Conservation (phyloP, 495 filamentous ascomycete species). For the Penicillium macrosclerotiorum region DNA sequence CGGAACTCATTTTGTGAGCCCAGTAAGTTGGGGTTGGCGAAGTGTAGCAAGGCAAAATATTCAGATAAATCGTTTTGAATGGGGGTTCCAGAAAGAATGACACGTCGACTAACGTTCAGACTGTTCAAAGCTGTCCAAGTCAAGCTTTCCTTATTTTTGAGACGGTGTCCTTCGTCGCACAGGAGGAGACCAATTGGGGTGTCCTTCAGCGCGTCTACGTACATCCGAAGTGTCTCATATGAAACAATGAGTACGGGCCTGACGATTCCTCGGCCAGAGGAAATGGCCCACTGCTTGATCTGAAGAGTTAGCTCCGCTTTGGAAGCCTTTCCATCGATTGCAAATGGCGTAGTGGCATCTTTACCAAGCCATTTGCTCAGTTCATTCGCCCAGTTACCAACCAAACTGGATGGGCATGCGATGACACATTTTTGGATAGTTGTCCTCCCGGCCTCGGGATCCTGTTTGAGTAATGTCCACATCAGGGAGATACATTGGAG, state of each 20-base stretch:
- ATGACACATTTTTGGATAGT: conserved; percentile 98
- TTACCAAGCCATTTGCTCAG: conserved; percentile 85
- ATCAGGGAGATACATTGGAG: conserved; percentile 78
- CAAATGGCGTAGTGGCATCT: conserved; percentile 89
- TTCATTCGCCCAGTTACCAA: conserved; percentile 98
- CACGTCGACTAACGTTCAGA: conserved; percentile 84
- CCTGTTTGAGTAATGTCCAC: conserved; percentile 97
- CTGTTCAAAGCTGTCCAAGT: conserved; percentile 88
- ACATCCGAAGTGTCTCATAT: conserved; percentile 91
- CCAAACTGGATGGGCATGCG: conserved; percentile 95
- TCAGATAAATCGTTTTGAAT: conserved; percentile 98
- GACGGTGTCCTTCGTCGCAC: conserved; percentile 97
- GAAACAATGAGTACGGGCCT: conserved; percentile 98
- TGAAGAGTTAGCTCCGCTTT: conserved; percentile 90
- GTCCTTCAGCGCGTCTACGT: conserved; percentile 82
- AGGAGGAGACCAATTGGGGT: conserved; percentile 89
- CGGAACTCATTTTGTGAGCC: conserved; percentile 90
- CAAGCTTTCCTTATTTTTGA: conserved; percentile 96
- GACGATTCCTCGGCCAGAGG: conserved; percentile 84
- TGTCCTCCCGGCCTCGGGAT: conserved; percentile 86
- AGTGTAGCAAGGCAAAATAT: conserved; percentile 94
- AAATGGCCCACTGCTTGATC: conserved; percentile 90
- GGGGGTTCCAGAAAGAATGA: conserved; percentile 95
- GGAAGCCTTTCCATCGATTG: conserved; percentile 92
- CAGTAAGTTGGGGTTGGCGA: conserved; percentile 91